Conservation (phyloP, 192 early-diverging fungal genomes). For the Backusella liffmaniae region DNA sequence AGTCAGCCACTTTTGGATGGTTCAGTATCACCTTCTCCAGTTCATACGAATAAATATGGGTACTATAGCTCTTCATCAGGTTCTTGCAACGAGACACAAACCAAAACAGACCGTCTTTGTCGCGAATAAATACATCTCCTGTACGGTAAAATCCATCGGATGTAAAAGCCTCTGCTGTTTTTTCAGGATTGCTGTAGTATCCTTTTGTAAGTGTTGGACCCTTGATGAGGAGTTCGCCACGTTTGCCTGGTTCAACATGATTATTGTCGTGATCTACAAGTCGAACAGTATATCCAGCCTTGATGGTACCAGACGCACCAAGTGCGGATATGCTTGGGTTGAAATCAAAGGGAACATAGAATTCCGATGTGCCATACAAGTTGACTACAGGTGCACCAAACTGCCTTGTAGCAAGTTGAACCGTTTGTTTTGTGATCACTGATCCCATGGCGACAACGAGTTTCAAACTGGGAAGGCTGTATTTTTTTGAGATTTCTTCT, state of each 20-base stretch:
- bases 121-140: conserved; percentile 54
- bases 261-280: conserved; percentile 42
- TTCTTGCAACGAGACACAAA: conserved; percentile 76
- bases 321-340: background rate
- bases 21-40: conserved; percentile 41
- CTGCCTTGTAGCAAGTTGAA: background rate
- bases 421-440: background rate
- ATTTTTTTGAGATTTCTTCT: background rate
- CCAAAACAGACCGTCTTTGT: conserved; percentile 58
- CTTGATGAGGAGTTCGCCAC: conserved; percentile 50
- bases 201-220: conserved; percentile 47
- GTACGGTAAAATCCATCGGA: conserved; percentile 52
- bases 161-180: conserved; percentile 39
- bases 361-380: background rate
- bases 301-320: conserved; percentile 38
- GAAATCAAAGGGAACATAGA: background rate
- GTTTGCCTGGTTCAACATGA: conserved; percentile 34
- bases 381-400: background rate
- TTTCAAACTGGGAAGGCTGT: background rate
- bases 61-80: conserved; percentile 43
- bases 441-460: conserved; percentile 8
- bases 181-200: conserved; percentile 43
- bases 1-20: background rate
- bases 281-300: conserved; percentile 33
- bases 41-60: conserved; percentile 68